phyloP scores from a whole-genome alignment of 371 early-diverging fungal species.

The Apophysomyces trapeziformis region DNA sequence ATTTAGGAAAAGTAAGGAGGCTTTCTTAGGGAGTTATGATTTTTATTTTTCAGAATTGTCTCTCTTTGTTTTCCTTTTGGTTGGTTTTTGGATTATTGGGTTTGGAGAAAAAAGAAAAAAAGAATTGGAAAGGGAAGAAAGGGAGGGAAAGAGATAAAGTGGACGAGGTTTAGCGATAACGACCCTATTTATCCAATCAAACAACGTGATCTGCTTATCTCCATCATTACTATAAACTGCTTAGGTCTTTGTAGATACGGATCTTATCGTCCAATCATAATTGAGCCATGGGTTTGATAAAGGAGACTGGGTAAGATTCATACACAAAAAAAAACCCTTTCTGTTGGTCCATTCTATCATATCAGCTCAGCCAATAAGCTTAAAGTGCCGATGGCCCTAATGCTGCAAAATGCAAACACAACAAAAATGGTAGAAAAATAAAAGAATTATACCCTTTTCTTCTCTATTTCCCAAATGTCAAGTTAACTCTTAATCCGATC shows the following conservation, averaged over 20 bases:
- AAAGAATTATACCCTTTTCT: neutral
- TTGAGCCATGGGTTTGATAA: neutral
- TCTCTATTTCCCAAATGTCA: too few relatives aligned
- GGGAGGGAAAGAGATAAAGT: neutral
- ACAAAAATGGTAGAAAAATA: neutral
- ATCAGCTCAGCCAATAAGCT: neutral
- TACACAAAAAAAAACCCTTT: neutral
- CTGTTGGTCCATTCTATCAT: slow-evolving; percentile 6
- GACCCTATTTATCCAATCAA: slow-evolving; percentile 9
- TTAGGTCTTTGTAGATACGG: slow-evolving; percentile 4
- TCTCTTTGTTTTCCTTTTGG: neutral
- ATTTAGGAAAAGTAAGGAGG: neutral
- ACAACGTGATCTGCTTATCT: slow-evolving; percentile 9
- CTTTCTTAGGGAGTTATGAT: neutral
- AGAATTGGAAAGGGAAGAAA: neutral
- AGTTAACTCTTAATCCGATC: neutral
- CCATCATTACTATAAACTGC: slow-evolving; percentile 10
- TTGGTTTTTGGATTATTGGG: too few relatives aligned
- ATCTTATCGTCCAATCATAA: slow-evolving; percentile 9
- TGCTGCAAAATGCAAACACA: neutral
- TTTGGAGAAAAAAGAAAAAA: neutral
- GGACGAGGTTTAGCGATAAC: slow-evolving; percentile 2
- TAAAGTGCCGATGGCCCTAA: neutral
- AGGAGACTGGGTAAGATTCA: slow-evolving; percentile 9
- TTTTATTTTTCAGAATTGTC: neutral